These are phyloP conservation scores for Candida cerambycidarum DNA, from an alignment of 805 yeast species.

Conservation along the genomic window DNA sequence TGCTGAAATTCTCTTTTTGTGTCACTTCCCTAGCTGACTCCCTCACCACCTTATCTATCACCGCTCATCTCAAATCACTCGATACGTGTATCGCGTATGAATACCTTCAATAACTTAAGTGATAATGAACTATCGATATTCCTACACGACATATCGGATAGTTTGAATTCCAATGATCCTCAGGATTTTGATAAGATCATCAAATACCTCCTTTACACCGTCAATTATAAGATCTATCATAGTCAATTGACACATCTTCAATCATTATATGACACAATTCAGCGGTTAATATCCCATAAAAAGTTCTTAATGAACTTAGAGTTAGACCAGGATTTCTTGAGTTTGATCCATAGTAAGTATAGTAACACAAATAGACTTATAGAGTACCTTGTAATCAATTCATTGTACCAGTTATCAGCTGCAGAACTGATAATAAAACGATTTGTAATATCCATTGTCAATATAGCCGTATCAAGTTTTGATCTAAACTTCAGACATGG, in stretches of 20 bases:
- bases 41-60: neutral
- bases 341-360: slow-evolving; percentile 1
- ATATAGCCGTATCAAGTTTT: slow-evolving; percentile 27
- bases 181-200: slow-evolving; percentile 37
- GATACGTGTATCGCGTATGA: slow-evolving; percentile 3
- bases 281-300: slow-evolving; percentile 32
- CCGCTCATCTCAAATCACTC: neutral
- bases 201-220: slow-evolving; percentile 26
- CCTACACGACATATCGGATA: slow-evolving; percentile 33
- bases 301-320: slow-evolving; percentile 23
- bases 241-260: neutral
- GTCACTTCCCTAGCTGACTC: neutral
- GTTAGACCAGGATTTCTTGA: slow-evolving; percentile 12
- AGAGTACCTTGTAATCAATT: slow-evolving; percentile 8
- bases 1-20: no score
- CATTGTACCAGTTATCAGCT: slow-evolving; percentile 1
- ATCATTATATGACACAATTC: slow-evolving; percentile 29
- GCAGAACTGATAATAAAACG: slow-evolving; percentile 11
- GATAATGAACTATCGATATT: slow-evolving; percentile 30
- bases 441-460: slow-evolving; percentile 34
- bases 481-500: slow-evolving; percentile 24
- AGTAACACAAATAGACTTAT: neutral
- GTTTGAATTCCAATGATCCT: slow-evolving; percentile 27
- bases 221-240: slow-evolving; percentile 7
- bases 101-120: slow-evolving; percentile 19